Evolutionary conservation across 106 monocot genomes (phyloP).

Genomic region (Phalaenopsis aphrodite): DNA sequence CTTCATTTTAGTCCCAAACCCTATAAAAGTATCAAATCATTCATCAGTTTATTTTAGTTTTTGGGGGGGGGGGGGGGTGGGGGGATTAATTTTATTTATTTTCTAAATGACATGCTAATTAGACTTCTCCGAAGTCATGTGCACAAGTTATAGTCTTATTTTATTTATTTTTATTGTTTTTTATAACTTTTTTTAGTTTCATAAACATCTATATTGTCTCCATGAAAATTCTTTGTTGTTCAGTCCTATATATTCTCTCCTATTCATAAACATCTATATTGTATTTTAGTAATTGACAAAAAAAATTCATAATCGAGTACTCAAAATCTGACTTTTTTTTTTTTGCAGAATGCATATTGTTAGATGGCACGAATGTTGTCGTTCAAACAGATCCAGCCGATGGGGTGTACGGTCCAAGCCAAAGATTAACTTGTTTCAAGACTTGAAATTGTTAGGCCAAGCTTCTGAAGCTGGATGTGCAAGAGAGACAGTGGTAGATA

Average conservation of each 20-base stretch:
- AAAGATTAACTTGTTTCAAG: slow-evolving; percentile 50
- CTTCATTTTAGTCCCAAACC: no score
- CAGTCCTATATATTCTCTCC: not conserved
- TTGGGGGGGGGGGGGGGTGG: no score
- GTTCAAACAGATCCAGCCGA: slow-evolving; percentile 22
- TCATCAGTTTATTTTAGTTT: no score
- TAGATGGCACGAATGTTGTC: slow-evolving; percentile 39
- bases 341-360: slow-evolving; percentile 43
- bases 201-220: not conserved
- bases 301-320: not conserved
- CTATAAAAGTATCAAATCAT: no score
- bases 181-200: not conserved
- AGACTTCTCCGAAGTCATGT: no score
- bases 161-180: no score
- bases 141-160: no score
- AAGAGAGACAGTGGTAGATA: slow-evolving; percentile 15
- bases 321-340: not conserved
- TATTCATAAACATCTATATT: not conserved
- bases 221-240: not conserved
- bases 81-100: no score
- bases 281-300: not conserved
- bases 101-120: no score
- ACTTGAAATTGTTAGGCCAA: slow-evolving; percentile 61
- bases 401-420: slow-evolving; percentile 72
- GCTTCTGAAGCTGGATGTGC: slow-evolving; percentile 11